A percentile compares a stretch with the other conserved stretches of the same genome.
Evolutionary conservation across 1,284 basidiomycete species (phyloP).

Genomic region (Melampsora americana): DNA sequence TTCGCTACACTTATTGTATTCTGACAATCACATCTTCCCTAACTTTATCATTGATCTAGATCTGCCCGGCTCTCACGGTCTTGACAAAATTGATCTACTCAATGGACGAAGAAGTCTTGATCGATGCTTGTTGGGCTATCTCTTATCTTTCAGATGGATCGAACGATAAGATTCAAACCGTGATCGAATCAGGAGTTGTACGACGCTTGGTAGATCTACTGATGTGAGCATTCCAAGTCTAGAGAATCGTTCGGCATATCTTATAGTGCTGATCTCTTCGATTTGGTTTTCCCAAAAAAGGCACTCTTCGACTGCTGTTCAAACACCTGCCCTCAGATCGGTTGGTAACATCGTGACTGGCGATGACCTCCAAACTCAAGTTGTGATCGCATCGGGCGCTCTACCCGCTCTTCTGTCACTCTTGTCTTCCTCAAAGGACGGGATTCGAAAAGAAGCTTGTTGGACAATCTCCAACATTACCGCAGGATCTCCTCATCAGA

Average conservation of each 20-base stretch:
- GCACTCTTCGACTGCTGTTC: constrained; percentile 94
- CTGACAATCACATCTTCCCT: neutral
- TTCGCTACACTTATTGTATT: neutral
- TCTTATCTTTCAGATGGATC: constrained; percentile 98
- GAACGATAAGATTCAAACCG: constrained; percentile 99
- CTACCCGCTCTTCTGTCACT: constrained; percentile 87
- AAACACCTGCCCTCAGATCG: constrained; percentile 93
- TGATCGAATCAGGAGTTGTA: constrained; percentile 97
- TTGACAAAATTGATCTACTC: constrained; percentile 98
- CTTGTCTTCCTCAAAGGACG: constrained; percentile 92
- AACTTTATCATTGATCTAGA: constrained; percentile 59
- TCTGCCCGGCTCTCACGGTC: constrained; percentile 90
- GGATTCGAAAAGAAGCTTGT: constrained; percentile 89
- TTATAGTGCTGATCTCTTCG: neutral
- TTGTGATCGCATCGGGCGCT: constrained; percentile 93
- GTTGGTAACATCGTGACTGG: constrained; percentile 99
- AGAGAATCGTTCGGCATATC: neutral
- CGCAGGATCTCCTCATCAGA: constrained; percentile 91
- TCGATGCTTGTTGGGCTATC: constrained; percentile 99
- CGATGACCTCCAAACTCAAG: constrained; percentile 97
- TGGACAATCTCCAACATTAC: constrained; percentile 99
- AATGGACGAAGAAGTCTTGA: constrained; percentile 96
- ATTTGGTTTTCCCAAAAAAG: neutral
- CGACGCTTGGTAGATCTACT: constrained; percentile 94
- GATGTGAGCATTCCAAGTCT: constrained; percentile 56